Conservation (phyloP, 1,284 basidiomycete species). For the Golubevia sp. region DNA sequence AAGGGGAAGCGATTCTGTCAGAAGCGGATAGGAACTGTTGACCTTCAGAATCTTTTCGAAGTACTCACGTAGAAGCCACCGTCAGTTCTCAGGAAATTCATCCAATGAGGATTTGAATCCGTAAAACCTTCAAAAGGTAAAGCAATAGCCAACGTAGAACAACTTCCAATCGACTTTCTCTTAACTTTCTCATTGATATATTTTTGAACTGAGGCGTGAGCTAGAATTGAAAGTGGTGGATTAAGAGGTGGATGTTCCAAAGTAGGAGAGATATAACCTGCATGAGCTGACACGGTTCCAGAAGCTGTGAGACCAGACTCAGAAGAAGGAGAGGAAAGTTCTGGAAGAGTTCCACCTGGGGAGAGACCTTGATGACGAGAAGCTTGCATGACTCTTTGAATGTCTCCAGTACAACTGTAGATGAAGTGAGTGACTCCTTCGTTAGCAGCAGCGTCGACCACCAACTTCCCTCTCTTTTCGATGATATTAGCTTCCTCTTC, state of each 20-base stretch:
- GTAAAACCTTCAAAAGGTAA: not conserved
- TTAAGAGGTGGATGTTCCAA: not conserved
- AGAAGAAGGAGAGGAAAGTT: not conserved
- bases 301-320: not conserved
- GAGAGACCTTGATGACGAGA: not conserved
- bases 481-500: conserved; percentile 48
- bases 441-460: not conserved
- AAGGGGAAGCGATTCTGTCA: no score
- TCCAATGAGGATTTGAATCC: no score
- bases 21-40: no score
- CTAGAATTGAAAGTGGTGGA: not conserved
- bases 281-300: not conserved
- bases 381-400: not conserved
- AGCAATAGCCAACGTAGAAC: not conserved
- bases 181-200: not conserved
- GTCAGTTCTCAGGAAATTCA: not conserved
- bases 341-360: not conserved
- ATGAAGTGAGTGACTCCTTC: not conserved
- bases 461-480: conserved; percentile 14
- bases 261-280: not conserved
- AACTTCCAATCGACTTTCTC: not conserved
- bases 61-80: not conserved
- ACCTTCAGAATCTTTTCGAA: not conserved
- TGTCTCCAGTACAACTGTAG: not conserved
- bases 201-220: not conserved